Base-by-base conservation (phyloP, 2,329 filamentous ascomycete genomes). In the Teratosphaeria pseudoeucalypti region DNA sequence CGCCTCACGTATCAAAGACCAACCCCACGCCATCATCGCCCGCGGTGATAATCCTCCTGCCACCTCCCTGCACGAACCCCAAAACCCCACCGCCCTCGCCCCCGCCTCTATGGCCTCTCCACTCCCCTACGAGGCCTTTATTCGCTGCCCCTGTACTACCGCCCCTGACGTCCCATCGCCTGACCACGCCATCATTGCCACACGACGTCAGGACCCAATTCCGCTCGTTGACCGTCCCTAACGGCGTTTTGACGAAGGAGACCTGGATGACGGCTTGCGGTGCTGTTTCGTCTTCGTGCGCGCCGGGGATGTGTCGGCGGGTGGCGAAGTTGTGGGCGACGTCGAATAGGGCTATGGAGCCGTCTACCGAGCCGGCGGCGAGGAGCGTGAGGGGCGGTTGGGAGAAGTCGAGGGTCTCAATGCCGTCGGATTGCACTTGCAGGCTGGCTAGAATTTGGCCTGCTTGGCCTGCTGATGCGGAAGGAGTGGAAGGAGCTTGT, bases 161-260 rank as follows among this genome's bases (percentile, higher is more conserved):
- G 58, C 85, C 86, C 53, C 86, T 75, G 5, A 83, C 79, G 75
- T 99, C 92, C 94, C 94, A 99, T 61, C 92, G 80, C 68, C 90
- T 81, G 23, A 99, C 84, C 0, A 92, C 90, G 19, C 94, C 92
- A 69, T 99, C 94, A 81, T 96, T 90, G 9, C 94, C 94, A 66
- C 87, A 92, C 64, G 85, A 90, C 1, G 92, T 97, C 57, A 97
- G 78, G 62, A 95, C 71, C 85, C 84, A 92, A 26, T 60, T 71
- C 65, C 75, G 54, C 53, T 67, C 61, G 57, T 68, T 71, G 32
- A 63, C 59, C 16, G 64, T 67, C 4, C 69, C 65, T 72, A 71
- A 62, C 14, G 64, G 61, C 14, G 66, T 77, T 70, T 79, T 79
- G 60, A 95, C 83, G 69, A 96, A 99, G 61, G 96, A 90, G 4